These are phyloP conservation scores for Apiospora saccharicola DNA, from an alignment of 2,329 filamentous ascomycete genomes.

Conservation along the genomic window DNA sequence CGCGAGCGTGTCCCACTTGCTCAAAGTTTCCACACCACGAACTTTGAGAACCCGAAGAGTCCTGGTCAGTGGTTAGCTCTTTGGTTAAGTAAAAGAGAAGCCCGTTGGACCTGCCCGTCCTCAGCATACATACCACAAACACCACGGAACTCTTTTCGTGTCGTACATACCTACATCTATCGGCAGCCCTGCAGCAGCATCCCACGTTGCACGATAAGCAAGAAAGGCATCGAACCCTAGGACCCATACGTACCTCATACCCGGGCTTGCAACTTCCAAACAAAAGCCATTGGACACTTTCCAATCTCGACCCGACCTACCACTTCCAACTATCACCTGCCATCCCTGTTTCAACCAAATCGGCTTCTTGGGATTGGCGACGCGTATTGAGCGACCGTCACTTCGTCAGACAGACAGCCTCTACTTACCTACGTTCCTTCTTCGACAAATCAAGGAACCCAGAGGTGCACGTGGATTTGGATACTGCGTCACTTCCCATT, in stretches of 20 bases:
- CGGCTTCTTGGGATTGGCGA: conserved; percentile 2
- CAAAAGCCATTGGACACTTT: conserved; percentile 3
- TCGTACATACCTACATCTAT: background rate
- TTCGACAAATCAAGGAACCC: conserved; percentile 17
- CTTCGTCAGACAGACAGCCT: background rate
- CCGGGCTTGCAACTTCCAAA: background rate
- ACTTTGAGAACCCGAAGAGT: background rate
- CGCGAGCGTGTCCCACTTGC: conserved; percentile 10
- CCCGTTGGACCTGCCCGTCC: conserved; percentile 1
- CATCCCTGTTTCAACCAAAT: background rate
- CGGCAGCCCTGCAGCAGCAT: background rate
- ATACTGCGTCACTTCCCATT: conserved; percentile 12
- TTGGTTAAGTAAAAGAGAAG: conserved; percentile 13
- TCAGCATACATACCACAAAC: background rate
- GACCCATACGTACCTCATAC: background rate
- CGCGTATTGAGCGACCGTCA: conserved; percentile 4
- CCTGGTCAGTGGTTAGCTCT: background rate
- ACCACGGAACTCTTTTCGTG: conserved; percentile 3
- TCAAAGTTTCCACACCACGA: conserved; percentile 18
- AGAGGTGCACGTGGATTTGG: background rate
- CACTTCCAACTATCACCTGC: conserved; percentile 3
- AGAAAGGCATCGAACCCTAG: background rate
- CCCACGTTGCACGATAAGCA: conserved; percentile 13
- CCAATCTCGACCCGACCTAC: background rate
- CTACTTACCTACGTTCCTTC: background rate